Evolutionary conservation across 257 asterid species (phyloP).

Genomic region (Echium plantagineum): DNA sequence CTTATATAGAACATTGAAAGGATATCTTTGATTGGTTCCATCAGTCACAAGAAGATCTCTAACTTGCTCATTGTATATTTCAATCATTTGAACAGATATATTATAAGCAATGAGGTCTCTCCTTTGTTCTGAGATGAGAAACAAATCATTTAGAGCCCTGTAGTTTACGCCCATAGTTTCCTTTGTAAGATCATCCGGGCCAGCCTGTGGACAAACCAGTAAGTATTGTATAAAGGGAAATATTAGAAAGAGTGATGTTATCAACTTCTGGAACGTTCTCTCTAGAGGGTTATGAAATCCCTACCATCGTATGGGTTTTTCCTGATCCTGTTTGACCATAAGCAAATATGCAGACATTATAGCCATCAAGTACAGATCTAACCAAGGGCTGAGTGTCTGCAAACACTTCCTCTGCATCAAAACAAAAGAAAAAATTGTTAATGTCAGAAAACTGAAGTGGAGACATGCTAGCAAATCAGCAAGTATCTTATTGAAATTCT

Average conservation of each 20-base stretch:
- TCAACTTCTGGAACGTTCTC: not conserved
- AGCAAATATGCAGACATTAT: conserved; percentile 83
- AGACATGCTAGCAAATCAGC: not conserved
- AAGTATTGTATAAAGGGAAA: not conserved
- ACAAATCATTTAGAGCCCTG: conserved; percentile 73
- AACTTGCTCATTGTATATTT: conserved; percentile 90
- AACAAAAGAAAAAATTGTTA: too few species aligned
- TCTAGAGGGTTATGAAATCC: conserved; percentile 6
- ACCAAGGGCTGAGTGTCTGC: conserved; percentile 75
- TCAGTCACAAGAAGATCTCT: conserved; percentile 72
- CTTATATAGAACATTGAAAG: conserved; percentile 17
- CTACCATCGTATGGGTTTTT: conserved; percentile 80
- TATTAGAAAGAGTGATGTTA: not conserved
- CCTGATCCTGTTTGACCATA: conserved; percentile 97
- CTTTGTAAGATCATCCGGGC: conserved; percentile 49
- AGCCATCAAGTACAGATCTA: conserved; percentile 88
- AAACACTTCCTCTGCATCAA: conserved; percentile 71
- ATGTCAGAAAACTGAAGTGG: not conserved
- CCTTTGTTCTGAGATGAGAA: conserved; percentile 62
- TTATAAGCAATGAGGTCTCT: conserved; percentile 58
- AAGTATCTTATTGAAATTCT: conserved; percentile 19
- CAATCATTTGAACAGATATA: conserved; percentile 80
- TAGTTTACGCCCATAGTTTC: conserved; percentile 70
- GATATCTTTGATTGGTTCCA: conserved; percentile 53
- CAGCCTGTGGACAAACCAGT: conserved; percentile 37